Conservation (phyloP, 345 rosid genomes). For the Cochlearia excelsa region DNA sequence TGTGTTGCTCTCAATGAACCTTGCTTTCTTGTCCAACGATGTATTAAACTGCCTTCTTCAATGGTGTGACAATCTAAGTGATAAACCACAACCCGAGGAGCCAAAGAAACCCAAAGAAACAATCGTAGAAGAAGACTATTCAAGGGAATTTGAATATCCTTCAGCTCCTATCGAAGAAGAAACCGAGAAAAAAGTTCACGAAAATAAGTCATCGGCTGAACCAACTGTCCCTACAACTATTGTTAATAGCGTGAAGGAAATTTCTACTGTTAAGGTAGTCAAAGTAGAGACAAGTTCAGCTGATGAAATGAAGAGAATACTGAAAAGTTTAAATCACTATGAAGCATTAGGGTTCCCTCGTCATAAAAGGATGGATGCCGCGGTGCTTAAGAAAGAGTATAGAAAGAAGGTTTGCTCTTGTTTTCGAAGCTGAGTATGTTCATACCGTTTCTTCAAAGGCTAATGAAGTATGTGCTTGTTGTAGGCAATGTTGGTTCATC, state of each 20-base stretch:
- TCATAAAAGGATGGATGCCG: constrained; percentile 58
- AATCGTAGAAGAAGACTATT: constrained; percentile 60
- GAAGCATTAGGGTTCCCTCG: constrained; percentile 79
- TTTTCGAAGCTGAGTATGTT: constrained; percentile 14
- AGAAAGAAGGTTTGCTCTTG: constrained; percentile 63
- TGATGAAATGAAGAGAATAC: constrained; percentile 88
- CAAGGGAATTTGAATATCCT: constrained; percentile 57
- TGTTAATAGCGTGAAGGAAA: constrained; percentile 49
- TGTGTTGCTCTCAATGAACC: constrained; percentile 72
- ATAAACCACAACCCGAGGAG: constrained; percentile 55
- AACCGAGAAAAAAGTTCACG: constrained; percentile 42
- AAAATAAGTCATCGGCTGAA: constrained; percentile 63
- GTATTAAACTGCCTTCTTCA: constrained; percentile 65
- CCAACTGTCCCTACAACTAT: constrained; percentile 49
- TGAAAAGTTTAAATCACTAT: constrained; percentile 69
- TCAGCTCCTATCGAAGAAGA: constrained; percentile 55
- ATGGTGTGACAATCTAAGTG: constrained; percentile 75
- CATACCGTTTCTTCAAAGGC: neutral
- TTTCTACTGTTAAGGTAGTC: constrained; percentile 43
- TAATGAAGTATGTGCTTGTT: constrained; percentile 22
- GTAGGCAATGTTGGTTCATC: constrained; percentile 99
- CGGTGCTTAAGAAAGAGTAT: constrained; percentile 75
- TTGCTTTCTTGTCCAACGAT: constrained; percentile 87
- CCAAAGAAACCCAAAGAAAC: constrained; percentile 52
- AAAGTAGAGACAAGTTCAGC: constrained; percentile 54